phyloP scores from a whole-genome alignment of 345 rosid genomes.

The Lepidium didymum region DNA sequence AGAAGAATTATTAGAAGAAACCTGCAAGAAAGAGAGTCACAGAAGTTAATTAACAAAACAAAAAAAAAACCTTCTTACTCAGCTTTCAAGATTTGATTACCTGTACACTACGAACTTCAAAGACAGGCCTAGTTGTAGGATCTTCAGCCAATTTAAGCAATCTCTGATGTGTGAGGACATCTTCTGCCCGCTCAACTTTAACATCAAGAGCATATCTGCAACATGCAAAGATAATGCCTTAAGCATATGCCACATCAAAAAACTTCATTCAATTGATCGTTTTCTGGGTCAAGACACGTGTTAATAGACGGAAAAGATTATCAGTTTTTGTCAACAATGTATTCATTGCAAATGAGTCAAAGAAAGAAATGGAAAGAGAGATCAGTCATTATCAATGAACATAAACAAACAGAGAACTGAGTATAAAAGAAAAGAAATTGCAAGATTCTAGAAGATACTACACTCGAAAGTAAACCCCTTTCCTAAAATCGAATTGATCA shows the following conservation, averaged over 20 bases:
- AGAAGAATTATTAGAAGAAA: constrained; percentile 38
- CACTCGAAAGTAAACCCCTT: background rate
- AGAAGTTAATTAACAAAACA: background rate
- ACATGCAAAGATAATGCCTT: background rate
- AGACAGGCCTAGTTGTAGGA: constrained; percentile 73
- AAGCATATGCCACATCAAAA: background rate
- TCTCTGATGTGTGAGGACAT: constrained; percentile 74
- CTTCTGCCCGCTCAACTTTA: constrained; percentile 96
- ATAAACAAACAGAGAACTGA: background rate
- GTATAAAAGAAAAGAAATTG: background rate
- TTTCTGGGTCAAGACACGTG: background rate
- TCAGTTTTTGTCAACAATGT: background rate
- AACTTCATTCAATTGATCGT: background rate
- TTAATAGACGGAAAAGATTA: background rate
- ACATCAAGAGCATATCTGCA: constrained; percentile 84
- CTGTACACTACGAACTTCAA: constrained; percentile 87
- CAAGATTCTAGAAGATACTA: background rate
- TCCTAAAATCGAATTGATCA: background rate
- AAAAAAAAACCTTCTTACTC: background rate
- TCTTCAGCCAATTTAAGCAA: constrained; percentile 67
- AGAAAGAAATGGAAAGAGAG: background rate
- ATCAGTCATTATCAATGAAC: constrained; percentile 15
- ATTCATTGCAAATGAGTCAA: background rate
- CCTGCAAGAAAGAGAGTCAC: constrained; percentile 33
- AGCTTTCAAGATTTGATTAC: constrained; percentile 20